Evolutionary conservation across 768 basidiomycete genomes (phyloP), one percentile per base, ranked within the genome.

Genomic region (Suillus decipiens): DNA sequence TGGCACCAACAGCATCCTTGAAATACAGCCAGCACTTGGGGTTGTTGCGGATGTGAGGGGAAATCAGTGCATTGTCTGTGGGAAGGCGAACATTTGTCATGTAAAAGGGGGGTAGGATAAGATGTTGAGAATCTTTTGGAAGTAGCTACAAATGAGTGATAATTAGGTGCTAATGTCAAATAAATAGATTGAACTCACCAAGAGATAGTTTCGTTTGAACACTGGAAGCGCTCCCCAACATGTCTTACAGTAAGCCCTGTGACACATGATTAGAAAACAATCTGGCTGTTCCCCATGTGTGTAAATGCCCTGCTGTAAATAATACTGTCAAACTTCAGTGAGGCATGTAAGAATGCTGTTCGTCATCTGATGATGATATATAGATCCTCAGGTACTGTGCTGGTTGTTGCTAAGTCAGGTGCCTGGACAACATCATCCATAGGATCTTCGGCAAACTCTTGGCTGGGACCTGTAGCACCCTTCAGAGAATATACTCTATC

Each of bases 81-180:
- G 70, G 71, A n/a, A 71, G 60, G 17, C 67, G 12, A 3, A 75
- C 61, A 66, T 69, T 67, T 17, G 31, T 65, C 5, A 59, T 34
- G 53, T 76, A 77, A 19, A 67, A 70, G 10, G 73, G 72, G 12
- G 70, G 62, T 60, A 63, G 7, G 61, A 63, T 45, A 73, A 36
- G 24, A 71, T 64, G 12, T 68, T 55, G 3, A 71, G 37, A 2
- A 75, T 65, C 2, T 61, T 43, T 56, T 67, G 64, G 59, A 76
- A 69, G 43, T 31, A 67, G 58, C 70, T 74, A 36, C 39, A 42
- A 28, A 51, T 9, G 3, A 34, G 55, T n/a, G 15, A 28, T n/a
- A 5, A 42, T 42, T 19, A 37, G 33, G 36, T 6, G 4, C 4
- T 31, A 22, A 37, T 47, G 11, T 47, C 4, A 6, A 55, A 54